phyloP scores from a whole-genome alignment of 2,329 filamentous ascomycete genomes.

The Cladosporium sp. region DNA sequence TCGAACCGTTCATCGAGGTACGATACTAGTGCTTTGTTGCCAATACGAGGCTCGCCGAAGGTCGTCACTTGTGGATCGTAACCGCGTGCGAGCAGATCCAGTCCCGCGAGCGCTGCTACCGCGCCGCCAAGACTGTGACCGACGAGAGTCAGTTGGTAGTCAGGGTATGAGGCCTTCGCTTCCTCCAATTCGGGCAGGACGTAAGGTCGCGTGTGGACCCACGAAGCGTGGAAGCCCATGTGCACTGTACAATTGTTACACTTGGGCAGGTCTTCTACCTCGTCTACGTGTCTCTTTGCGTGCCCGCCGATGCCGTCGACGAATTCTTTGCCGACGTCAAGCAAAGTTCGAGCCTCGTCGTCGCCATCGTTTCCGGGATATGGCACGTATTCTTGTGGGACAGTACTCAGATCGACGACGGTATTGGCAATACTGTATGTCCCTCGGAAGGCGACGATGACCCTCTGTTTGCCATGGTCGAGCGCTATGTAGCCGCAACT shows the following conservation, averaged over 20 bases:
- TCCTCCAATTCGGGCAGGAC: constrained; percentile 62
- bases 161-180: constrained; percentile 56
- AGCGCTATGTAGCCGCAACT: constrained; percentile 90
- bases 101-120: constrained; percentile 76
- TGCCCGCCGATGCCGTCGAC: constrained; percentile 11
- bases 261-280: constrained; percentile 38
- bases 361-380: constrained; percentile 56
- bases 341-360: constrained; percentile 23
- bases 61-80: constrained; percentile 77
- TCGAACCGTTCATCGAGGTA: constrained; percentile 51
- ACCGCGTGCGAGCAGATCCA: constrained; percentile 73
- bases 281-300: constrained; percentile 27
- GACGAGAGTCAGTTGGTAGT: constrained; percentile 69
- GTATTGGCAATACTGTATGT: constrained; percentile 93
- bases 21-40: constrained; percentile 47
- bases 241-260: constrained; percentile 91
- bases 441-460: constrained; percentile 85
- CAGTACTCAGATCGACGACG: constrained; percentile 79
- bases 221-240: constrained; percentile 79
- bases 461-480: constrained; percentile 62
- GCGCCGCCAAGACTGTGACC: constrained; percentile 92
- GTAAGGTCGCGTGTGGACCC: constrained; percentile 64
- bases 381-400: constrained; percentile 84
- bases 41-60: constrained; percentile 75
- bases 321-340: constrained; percentile 13